phyloP scores from a whole-genome alignment of 345 rosid genomes.

The Aquilaria sinensis region DNA sequence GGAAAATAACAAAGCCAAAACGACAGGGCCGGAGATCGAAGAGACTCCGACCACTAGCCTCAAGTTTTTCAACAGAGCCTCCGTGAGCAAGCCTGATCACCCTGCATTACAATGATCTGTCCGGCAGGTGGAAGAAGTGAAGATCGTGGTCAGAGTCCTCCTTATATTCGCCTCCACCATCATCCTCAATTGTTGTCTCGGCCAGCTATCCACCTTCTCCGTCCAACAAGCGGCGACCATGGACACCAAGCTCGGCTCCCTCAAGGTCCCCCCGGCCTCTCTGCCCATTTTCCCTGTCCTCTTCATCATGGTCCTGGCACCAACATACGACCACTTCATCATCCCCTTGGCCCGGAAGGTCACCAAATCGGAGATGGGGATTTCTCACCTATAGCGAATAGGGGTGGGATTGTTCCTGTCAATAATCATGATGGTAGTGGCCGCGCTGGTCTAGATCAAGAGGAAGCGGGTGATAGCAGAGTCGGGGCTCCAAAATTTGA shows the following conservation, averaged over 20 bases:
- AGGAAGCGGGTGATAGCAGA: slow-evolving; percentile 13
- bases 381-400: slow-evolving; percentile 73
- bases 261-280: slow-evolving; percentile 76
- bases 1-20: too few species aligned
- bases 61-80: slow-evolving; percentile 45
- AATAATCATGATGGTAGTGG: slow-evolving; percentile 68
- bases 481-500: too few species aligned
- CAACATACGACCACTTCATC: slow-evolving; percentile 55
- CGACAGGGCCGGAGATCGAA: background rate
- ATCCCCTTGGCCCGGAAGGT: slow-evolving; percentile 54
- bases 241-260: slow-evolving; percentile 55
- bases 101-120: slow-evolving; percentile 42
- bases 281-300: slow-evolving; percentile 65
- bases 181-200: slow-evolving; percentile 74
- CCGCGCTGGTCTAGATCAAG: slow-evolving; percentile 73
- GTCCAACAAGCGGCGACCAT: slow-evolving; percentile 72
- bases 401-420: slow-evolving; percentile 81
- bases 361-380: slow-evolving; percentile 62
- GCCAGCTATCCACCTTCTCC: slow-evolving; percentile 75
- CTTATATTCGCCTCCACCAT: slow-evolving; percentile 77
- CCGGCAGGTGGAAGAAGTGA: slow-evolving; percentile 65
- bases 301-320: slow-evolving; percentile 72
- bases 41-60: slow-evolving; percentile 34
- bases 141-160: slow-evolving; percentile 58
- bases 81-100: slow-evolving; percentile 35